Evolutionary conservation across 208 protist species (phyloP), one percentile per base, ranked within the genome.

Genomic region (Leishmania tropica): DNA sequence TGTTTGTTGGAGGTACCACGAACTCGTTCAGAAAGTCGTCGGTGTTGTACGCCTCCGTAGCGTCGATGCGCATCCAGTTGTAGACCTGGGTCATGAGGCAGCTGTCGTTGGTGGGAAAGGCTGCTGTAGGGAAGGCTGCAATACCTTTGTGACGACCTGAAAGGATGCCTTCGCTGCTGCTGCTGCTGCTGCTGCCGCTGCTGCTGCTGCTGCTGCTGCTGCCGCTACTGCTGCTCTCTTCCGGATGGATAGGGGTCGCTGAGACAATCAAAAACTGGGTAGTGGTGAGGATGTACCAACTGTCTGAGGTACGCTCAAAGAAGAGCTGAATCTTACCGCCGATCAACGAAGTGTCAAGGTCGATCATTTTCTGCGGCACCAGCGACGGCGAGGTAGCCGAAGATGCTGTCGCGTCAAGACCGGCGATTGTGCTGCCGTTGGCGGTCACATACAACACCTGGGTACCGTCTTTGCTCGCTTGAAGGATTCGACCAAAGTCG

Each of bases 71-170:
- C 54, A 93, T 73, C 80, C 77, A 85, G 56, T 83, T 35, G 78
- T 87, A 92, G 24, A 92, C 60, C 78, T 90, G 79, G 62, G 87
- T 79, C 91, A 95, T 89, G 76, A 91, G 81, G 78, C 81, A 86
- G n/a, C 42, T n/a, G 76, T 92, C 79, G 6, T 67, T 76, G 35
- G 70, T 72, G 19, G 92, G 88, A n/a, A 94, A 53, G 67, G 88
- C 72, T 35, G 76, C 48, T 31, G 54, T 53, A 35, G 89, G 87
- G 77, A 91, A 92, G 56, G 84, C 87, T 8, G 84, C 86, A 3
- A 91, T 62, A 62, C 68, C 74, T 21, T 37, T 79, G 42, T 56
- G 40, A 45, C 75, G 75, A 35, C 28, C 48, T n/a, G 64, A n/a
- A 15, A 28, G 4, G n/a, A 56, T 48, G 42, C 28, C 65, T 10